Evolutionary conservation across 768 basidiomycete genomes (phyloP), one percentile per base, ranked within the genome.

Genomic region (Russula griseocarnosa): DNA sequence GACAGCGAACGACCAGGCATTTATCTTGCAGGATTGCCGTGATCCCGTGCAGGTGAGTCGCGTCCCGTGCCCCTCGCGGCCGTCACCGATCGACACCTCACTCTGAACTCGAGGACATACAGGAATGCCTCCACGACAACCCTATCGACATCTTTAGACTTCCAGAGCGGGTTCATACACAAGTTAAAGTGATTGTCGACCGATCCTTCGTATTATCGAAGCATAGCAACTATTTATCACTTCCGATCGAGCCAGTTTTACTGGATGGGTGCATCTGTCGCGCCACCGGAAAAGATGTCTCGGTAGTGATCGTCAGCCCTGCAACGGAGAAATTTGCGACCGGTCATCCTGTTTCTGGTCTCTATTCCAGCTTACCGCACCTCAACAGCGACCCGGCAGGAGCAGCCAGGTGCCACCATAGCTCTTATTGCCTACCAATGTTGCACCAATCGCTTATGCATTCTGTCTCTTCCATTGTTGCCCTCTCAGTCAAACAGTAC

Each of bases 401-500:
- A 44, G 13, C 60, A 60, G 11, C 22, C 58, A 11, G 66, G 58
- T 22, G 26, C 55, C 14, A 20, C 28, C 5, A 36, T 38, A 14
- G 47, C 13, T 47, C 72, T 14, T 68, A 79, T 60, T 78, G 74
- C 1, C 72, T 78, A 4, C 57, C 71, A 18, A 71, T 72, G 32
- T 67, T 69, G 32, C 67, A 78, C 1, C 78, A 76, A 58, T 66
- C 80, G 22, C 78, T 83, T 68, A 74, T 80, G 8, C 82, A 81
- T 63, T 69, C 83, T 70, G 71, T 82, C 20, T 58, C 4, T 98
- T 96, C 87, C 86, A 94, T 70, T 87, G 92, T 61, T 86, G 92
- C 42, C 64, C 84, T 98, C n/a, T 86, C 92, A 0, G 94, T 98
- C 65, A 97, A 94, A 73, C 94, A 98, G 67, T 94, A 98, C 76